Conservation (phyloP, 2,329 filamentous ascomycete genomes). For the Fusarium buxicola region DNA sequence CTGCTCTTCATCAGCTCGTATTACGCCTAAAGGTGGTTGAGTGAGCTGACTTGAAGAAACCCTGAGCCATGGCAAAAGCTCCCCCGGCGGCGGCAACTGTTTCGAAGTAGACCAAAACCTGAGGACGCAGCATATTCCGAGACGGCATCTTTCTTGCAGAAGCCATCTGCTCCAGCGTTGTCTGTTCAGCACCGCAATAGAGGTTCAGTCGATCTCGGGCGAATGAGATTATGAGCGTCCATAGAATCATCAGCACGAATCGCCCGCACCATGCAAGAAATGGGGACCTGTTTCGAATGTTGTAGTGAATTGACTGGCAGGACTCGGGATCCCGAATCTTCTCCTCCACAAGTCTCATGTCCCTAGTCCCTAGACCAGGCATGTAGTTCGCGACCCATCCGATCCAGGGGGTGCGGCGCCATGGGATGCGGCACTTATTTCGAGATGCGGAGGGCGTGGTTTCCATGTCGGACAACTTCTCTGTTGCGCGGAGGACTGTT, state of each 20-base stretch:
- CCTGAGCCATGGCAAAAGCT: slow-evolving; percentile 39
- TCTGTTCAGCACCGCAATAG: not conserved
- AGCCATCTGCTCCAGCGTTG: not conserved
- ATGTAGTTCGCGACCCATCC: too few relatives aligned
- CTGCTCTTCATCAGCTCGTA: slow-evolving; percentile 17
- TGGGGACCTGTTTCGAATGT: not conserved
- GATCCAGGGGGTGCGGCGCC: not conserved
- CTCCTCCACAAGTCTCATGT: slow-evolving; percentile 23
- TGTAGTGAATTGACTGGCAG: slow-evolving; percentile 34
- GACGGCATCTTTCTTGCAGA: not conserved
- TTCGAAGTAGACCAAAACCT: slow-evolving; percentile 22
- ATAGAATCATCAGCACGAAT: slow-evolving; percentile 19
- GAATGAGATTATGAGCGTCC: slow-evolving; percentile 19
- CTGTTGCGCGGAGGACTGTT: not conserved
- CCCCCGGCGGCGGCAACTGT: slow-evolving; percentile 13
- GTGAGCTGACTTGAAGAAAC: slow-evolving; percentile 30
- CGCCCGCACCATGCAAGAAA: slow-evolving; percentile 2
- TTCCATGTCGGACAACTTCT: not conserved
- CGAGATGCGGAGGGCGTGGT: not conserved
- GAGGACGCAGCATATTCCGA: not conserved
- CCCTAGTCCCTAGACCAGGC: too few relatives aligned
- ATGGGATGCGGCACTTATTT: not conserved
- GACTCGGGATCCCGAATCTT: slow-evolving; percentile 35
- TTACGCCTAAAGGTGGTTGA: not conserved
- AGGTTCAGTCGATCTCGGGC: slow-evolving; percentile 20